Evolutionary conservation across 805 yeast genomes (phyloP).

Genomic region (Pichia nanzhaoensis): DNA sequence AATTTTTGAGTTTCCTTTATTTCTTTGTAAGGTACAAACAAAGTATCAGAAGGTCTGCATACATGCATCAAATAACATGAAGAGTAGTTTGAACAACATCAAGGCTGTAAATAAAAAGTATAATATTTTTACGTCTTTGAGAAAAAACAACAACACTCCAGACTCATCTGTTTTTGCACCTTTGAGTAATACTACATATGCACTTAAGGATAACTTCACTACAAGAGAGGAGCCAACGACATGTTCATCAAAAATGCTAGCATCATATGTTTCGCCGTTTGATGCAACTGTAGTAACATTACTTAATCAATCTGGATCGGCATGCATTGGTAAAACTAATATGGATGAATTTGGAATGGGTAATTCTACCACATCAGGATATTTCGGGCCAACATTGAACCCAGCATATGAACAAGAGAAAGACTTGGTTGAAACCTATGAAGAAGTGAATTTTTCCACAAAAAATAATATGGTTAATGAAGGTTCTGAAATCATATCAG

Average conservation of each 20-base stretch:
- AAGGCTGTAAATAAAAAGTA: conserved; percentile 17
- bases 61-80: not conserved
- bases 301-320: conserved; percentile 46
- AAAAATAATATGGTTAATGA: conserved; percentile 6
- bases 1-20: too few species aligned
- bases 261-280: conserved; percentile 63
- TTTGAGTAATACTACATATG: conserved; percentile 26
- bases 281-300: conserved; percentile 65
- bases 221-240: conserved; percentile 62
- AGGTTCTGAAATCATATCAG: conserved; percentile 6
- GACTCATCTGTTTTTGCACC: conserved; percentile 8
- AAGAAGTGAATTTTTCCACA: conserved; percentile 24
- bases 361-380: conserved; percentile 51
- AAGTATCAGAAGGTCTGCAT: too few species aligned
- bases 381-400: conserved; percentile 53
- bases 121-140: conserved; percentile 37
- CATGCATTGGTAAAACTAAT: conserved; percentile 72
- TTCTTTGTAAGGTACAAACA: not conserved
- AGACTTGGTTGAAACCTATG: conserved; percentile 20
- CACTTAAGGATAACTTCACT: conserved; percentile 76
- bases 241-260: conserved; percentile 64
- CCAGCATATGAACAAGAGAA: conserved; percentile 31
- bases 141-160: conserved; percentile 11
- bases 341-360: conserved; percentile 99
- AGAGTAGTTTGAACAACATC: conserved; percentile 4